A percentile compares a stretch with the other conserved stretches of the same genome.
Conservation (phyloP, 768 basidiomycete species). For the Tubosaeta sp. region DNA sequence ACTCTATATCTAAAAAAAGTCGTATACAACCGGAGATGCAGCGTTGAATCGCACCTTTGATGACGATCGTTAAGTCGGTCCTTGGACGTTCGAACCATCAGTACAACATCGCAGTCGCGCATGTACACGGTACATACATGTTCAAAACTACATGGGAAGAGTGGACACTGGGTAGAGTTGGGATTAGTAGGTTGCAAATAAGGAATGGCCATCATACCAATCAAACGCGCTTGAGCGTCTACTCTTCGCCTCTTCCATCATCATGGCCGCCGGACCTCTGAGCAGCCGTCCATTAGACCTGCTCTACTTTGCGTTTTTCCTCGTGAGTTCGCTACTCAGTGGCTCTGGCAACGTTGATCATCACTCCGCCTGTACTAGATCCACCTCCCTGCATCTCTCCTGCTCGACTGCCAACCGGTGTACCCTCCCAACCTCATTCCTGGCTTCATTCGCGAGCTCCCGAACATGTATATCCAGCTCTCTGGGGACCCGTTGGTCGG, state of each 20-base stretch:
- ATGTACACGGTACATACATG: no score
- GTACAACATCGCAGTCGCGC: no score
- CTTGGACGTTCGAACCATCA: not conserved
- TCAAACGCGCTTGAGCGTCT: no score
- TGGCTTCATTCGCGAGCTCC: slow-evolving; percentile 38
- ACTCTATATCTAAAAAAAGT: not conserved
- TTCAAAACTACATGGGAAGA: no score
- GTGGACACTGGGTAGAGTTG: no score
- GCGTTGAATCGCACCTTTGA: not conserved
- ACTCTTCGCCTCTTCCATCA: not conserved
- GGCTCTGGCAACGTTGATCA: not conserved
- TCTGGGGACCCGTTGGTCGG: slow-evolving; percentile 68
- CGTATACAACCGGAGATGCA: not conserved
- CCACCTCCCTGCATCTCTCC: slow-evolving; percentile 65
- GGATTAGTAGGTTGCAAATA: no score
- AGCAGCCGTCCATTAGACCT: slow-evolving; percentile 58
- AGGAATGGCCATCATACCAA: no score
- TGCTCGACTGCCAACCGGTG: slow-evolving; percentile 68
- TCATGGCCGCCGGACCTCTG: slow-evolving; percentile 33
- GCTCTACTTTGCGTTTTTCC: slow-evolving; percentile 68
- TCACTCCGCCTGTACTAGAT: slow-evolving; percentile 32
- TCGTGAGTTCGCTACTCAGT: slow-evolving; percentile 36
- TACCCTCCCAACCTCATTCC: slow-evolving; percentile 55
- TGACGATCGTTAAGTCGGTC: not conserved
- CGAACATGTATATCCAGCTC: slow-evolving; percentile 47